Evolutionary conservation across 2,329 filamentous ascomycete genomes (phyloP).

Genomic region (Fusarium agapanthi): DNA sequence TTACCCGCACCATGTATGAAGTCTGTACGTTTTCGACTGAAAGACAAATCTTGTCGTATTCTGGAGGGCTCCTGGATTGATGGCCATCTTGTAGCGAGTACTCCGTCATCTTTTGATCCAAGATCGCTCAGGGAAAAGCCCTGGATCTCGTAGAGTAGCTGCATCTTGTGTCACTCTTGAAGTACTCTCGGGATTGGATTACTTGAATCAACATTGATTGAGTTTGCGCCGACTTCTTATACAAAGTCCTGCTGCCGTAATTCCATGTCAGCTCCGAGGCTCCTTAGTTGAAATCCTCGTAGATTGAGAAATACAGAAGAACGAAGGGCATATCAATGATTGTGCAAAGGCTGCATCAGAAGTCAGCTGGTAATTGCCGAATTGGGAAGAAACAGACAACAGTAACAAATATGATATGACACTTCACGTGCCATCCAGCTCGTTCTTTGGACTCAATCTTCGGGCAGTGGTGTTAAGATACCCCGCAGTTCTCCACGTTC

Average conservation of each 20-base stretch:
- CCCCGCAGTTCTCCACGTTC: background rate
- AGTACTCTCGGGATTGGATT: background rate
- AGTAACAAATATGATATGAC: background rate
- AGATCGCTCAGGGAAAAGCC: background rate
- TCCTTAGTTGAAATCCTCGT: background rate
- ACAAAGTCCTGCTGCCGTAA: accelerated
- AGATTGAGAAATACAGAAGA: accelerated
- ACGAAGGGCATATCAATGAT: accelerated
- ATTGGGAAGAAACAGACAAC: background rate
- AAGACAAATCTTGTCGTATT: background rate
- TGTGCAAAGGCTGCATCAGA: accelerated
- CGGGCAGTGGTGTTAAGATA: background rate
- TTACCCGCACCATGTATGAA: background rate
- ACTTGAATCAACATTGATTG: background rate
- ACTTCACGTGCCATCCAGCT: background rate
- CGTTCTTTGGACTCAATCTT: background rate
- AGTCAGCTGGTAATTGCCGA: too few species aligned
- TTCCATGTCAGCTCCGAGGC: background rate
- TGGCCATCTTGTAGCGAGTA: accelerated
- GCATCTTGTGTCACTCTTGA: background rate
- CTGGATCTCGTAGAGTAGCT: background rate
- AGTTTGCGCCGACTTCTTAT: background rate
- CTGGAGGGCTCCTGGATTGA: background rate
- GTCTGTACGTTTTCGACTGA: background rate
- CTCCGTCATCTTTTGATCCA: background rate